Percentiles rank a stretch among this genome's conserved stretches.
These are phyloP conservation scores for Macrophomina pseudophaseolina DNA, from an alignment of 2,329 filamentous ascomycete species.

Conservation along the genomic window DNA sequence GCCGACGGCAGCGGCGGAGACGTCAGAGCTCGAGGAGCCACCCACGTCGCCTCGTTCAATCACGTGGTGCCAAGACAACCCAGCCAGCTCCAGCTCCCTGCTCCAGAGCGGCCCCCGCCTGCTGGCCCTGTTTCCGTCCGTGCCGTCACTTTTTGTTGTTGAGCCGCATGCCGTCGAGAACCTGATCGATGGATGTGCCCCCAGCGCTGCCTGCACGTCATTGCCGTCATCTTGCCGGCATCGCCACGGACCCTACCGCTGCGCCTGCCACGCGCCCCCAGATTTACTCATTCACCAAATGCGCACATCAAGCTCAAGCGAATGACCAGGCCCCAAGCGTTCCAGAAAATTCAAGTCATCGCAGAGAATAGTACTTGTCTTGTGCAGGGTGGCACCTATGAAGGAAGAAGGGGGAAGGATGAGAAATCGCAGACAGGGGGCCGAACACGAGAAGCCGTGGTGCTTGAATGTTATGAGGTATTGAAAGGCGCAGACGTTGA, in stretches of 20 bases:
- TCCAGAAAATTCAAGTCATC: not conserved
- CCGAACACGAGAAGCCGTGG: conserved; percentile 18
- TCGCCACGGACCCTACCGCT: not conserved
- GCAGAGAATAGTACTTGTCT: conserved; percentile 6
- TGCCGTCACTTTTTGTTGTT: not conserved
- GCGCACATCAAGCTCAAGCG: too few species aligned
- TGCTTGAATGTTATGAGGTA: conserved; percentile 26
- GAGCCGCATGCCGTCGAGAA: conserved; percentile 22
- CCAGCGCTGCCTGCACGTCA: conserved; percentile 3
- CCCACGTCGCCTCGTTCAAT: not conserved
- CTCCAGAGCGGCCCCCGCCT: too few species aligned
- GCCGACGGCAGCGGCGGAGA: not conserved
- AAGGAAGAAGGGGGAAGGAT: conserved; percentile 6
- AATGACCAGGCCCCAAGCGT: too few species aligned
- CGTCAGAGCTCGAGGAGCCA: conserved; percentile 11
- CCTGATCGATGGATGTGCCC: not conserved
- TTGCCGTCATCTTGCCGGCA: not conserved
- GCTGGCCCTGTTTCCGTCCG: conserved; percentile 12
- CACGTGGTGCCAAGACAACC: conserved; percentile 17
- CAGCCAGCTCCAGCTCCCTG: too few species aligned
- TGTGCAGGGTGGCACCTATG: conserved; percentile 17
- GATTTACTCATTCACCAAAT: too few species aligned
- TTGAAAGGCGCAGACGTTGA: conserved; percentile 26
- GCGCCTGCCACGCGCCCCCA: not conserved
- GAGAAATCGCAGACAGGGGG: conserved; percentile 20